Evolutionary conservation across 495 filamentous ascomycete genomes (phyloP), one percentile per base, ranked within the genome.

Genomic region (Entonaema liquescens): DNA sequence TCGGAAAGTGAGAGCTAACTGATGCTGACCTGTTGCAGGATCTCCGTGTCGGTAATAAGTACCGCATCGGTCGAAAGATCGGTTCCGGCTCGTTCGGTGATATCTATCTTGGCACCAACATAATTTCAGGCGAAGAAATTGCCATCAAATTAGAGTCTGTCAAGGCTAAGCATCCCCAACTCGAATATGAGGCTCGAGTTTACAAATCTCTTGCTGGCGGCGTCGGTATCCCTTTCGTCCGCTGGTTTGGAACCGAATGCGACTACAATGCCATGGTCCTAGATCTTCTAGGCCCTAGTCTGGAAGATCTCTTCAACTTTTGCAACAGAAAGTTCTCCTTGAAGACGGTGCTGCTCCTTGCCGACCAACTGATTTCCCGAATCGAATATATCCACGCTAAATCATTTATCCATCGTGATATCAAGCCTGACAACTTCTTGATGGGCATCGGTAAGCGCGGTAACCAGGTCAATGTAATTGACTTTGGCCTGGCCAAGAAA

Each of bases 231-330:
- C 96, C 96, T 42, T 99, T 99, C 76, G 96, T 99, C 73, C 93
- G 96, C 79, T 99, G 96, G 96, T 99, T 98, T 83, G 96, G 96
- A 69, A 99, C 96, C 62, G 96, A 99, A 82, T 99, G 96, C 82
- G 96, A 99, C 83, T 99, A 99, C 89, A 98, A 99, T 83, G 96
- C 96, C 76, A 99, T 99, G 96, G 96, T 99, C 54, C 91, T 99
- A 71, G 96, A 99, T 77, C 89, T 99, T 17, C 92, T 99, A 40
- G 96, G 96, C 57, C 96, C 96, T 65, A 97, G 93, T 79, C 85
- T 99, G 85, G 96, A 99, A 83, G 96, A 99, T 79, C 86, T 99
- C n/a, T 99, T 99, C 93, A 99, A 99, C 89, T 99, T 99, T 82
- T 99, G 96, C 90, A 99, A 98, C 89, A 91, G 96, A 79, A 99